Conservation (phyloP, 2,329 filamentous ascomycete species). For the Talaromyces sp. region DNA sequence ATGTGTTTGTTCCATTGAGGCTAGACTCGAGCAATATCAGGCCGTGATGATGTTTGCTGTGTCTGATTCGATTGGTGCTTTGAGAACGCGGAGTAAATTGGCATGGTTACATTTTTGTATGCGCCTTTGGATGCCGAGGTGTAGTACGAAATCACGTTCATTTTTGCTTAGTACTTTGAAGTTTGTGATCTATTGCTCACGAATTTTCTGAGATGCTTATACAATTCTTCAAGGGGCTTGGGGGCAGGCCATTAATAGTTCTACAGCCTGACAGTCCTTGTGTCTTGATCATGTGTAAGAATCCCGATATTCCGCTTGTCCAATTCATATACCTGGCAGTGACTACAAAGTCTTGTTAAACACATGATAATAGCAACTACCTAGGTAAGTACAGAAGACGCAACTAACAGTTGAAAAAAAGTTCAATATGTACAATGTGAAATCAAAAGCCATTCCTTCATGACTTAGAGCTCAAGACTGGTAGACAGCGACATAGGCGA, state of each 20-base stretch:
- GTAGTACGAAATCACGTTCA: constrained; percentile 2
- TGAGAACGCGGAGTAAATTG: background rate
- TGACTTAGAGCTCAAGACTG: constrained; percentile 6
- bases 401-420: background rate
- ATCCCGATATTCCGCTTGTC: background rate
- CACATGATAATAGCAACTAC: background rate
- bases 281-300: background rate
- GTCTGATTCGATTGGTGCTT: background rate
- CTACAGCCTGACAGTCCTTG: background rate
- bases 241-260: background rate
- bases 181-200: background rate
- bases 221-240: background rate
- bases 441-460: background rate
- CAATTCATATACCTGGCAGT: background rate
- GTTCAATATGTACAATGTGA: background rate
- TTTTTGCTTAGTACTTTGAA: background rate
- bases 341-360: background rate
- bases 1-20: background rate
- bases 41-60: constrained; percentile 10
- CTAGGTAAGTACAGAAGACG: background rate
- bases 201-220: background rate
- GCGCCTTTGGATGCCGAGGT: background rate
- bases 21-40: constrained; percentile 5
- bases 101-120: constrained; percentile 3
- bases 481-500: constrained; percentile 14